phyloP scores from a whole-genome alignment of 2,329 filamentous ascomycete species.

The Alternaria triticina region DNA sequence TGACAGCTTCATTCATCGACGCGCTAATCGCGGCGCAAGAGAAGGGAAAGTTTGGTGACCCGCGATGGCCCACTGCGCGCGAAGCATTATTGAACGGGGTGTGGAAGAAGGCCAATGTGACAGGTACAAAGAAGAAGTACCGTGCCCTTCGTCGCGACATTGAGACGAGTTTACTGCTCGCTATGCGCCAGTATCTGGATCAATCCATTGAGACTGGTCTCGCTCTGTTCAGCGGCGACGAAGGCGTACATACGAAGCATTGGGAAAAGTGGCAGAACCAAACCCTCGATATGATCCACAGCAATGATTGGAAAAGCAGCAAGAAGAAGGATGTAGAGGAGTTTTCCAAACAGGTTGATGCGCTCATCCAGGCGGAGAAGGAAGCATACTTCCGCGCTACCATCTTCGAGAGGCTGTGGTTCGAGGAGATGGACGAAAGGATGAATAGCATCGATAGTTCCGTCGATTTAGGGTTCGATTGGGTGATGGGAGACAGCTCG shows the following conservation, averaged over 20 bases:
- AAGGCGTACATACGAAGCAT: slow-evolving; percentile 15
- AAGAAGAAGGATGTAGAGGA: slow-evolving; percentile 40
- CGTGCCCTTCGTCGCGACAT: slow-evolving; percentile 29
- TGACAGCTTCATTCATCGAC: slow-evolving; percentile 25
- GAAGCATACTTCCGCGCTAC: slow-evolving; percentile 31
- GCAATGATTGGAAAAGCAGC: slow-evolving; percentile 34
- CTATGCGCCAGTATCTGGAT: slow-evolving; percentile 39
- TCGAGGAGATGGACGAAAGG: slow-evolving; percentile 33
- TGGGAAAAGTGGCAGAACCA: slow-evolving; percentile 38
- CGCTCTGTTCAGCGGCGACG: slow-evolving; percentile 29
- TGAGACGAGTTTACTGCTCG: slow-evolving; percentile 31
- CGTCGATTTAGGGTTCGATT: slow-evolving; percentile 29
- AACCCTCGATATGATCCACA: slow-evolving; percentile 31
- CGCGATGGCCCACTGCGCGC: slow-evolving; percentile 26
- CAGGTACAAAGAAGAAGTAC: slow-evolving; percentile 33
- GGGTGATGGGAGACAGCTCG: slow-evolving; percentile 27
- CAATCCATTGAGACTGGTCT: slow-evolving; percentile 38
- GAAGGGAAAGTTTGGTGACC: slow-evolving; percentile 27
- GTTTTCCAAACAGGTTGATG: slow-evolving; percentile 34
- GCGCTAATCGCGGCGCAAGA: slow-evolving; percentile 29
- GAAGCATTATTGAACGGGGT: slow-evolving; percentile 40
- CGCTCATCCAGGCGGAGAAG: slow-evolving; percentile 23
- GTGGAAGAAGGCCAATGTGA: slow-evolving; percentile 40
- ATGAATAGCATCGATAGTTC: slow-evolving; percentile 28
- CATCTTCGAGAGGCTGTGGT: slow-evolving; percentile 30